Percentiles rank a stretch among this genome's conserved stretches.
These are phyloP conservation scores for Petunia secreta DNA, from an alignment of 257 asterid species.

Conservation along the genomic window DNA sequence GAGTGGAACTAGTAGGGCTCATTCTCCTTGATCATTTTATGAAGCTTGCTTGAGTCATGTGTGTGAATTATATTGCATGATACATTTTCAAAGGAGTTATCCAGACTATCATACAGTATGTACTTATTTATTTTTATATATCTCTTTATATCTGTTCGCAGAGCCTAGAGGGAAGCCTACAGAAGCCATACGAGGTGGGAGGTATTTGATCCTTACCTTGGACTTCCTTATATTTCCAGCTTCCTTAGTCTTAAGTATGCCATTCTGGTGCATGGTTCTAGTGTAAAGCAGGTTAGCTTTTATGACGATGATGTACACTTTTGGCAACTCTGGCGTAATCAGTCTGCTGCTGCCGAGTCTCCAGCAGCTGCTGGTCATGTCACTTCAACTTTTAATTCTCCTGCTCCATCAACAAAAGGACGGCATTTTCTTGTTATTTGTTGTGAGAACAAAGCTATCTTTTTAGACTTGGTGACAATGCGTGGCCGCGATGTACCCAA, in stretches of 20 bases:
- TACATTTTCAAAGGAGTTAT: slow-evolving; percentile 2
- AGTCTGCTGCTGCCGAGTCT: slow-evolving; percentile 95
- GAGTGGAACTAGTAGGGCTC: no score
- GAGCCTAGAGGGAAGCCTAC: slow-evolving; percentile 91
- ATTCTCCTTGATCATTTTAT: no score
- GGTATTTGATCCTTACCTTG: slow-evolving; percentile 52
- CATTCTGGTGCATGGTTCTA: slow-evolving; percentile 49
- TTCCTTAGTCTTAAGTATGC: slow-evolving; percentile 39
- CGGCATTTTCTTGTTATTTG: slow-evolving; percentile 97
- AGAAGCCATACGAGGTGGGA: slow-evolving; percentile 98
- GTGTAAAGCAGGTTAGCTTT: slow-evolving; percentile 99
- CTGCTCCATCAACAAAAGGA: slow-evolving; percentile 94
- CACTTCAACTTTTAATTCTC: slow-evolving; percentile 80
- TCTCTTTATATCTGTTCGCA: slow-evolving; percentile 36
- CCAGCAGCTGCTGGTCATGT: slow-evolving; percentile 80
- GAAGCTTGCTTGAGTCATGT: background rate
- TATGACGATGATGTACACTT: slow-evolving; percentile 93
- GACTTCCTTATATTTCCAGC: background rate
- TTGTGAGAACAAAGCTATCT: slow-evolving; percentile 96
- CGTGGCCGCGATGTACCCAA: slow-evolving; percentile 99
- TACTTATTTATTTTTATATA: background rate
- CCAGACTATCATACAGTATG: background rate
- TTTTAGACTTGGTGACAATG: slow-evolving; percentile 97
- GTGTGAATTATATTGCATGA: slow-evolving; percentile 4
- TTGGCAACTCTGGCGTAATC: slow-evolving; percentile 93